Percentiles rank a stretch among this genome's conserved stretches.
Conservation (phyloP, 2,329 filamentous ascomycete genomes). For the Cylindrodendrum hubeiense region DNA sequence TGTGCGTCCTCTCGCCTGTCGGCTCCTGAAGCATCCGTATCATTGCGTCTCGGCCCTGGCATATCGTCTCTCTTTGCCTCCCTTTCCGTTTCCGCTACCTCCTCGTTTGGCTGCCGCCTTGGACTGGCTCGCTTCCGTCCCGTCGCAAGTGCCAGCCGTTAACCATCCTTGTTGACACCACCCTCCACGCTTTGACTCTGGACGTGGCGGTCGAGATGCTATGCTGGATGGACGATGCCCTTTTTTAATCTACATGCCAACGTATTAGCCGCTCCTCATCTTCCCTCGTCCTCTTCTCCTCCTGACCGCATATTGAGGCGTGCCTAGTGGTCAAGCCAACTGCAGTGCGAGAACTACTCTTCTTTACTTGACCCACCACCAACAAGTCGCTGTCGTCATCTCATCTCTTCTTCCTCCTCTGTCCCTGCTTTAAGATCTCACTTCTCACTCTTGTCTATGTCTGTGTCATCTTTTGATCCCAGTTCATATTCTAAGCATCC, state of each 20-base stretch:
- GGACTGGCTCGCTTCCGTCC: conserved; percentile 1
- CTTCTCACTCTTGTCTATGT: neutral
- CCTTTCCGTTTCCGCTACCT: neutral
- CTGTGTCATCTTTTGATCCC: neutral
- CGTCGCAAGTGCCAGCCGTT: neutral
- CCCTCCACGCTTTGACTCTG: neutral
- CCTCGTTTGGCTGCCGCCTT: neutral
- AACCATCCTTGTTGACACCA: neutral
- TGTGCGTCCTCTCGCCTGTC: conserved; percentile 23
- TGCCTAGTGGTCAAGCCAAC: conserved; percentile 25
- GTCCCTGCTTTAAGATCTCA: neutral
- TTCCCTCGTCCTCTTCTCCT: neutral
- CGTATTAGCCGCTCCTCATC: conserved; percentile 3
- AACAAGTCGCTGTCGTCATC: conserved; percentile 21
- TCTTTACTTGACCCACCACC: conserved; percentile 26
- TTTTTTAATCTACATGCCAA: conserved; percentile 10
- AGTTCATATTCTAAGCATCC: neutral
- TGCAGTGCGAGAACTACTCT: conserved; percentile 14
- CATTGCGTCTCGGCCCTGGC: conserved; percentile 21
- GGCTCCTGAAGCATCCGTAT: conserved; percentile 27
- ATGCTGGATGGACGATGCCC: neutral
- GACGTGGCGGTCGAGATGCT: neutral
- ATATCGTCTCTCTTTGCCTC: neutral
- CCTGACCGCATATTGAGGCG: conserved; percentile 23
- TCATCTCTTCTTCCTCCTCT: conserved; percentile 5